Conservation (phyloP, 2,329 filamentous ascomycete species). For the Bertia moriformis region DNA sequence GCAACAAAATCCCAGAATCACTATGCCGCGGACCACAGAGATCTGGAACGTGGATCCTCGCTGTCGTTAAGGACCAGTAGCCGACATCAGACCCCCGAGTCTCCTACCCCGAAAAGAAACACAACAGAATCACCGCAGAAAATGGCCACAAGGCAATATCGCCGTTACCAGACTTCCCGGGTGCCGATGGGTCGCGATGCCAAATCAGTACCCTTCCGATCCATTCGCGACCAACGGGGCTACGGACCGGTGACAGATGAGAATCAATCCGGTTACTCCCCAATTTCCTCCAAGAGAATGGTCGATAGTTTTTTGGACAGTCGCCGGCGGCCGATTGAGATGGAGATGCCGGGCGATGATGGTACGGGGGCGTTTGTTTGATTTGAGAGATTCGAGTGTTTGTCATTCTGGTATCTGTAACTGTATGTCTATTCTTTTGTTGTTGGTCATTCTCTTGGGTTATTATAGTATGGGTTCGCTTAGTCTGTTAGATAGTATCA, state of each 20-base stretch:
- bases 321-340: conserved; percentile 11
- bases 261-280: no score
- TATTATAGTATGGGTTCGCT: no score
- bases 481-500: no score
- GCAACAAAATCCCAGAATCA: conserved; percentile 6
- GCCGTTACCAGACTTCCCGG: background rate
- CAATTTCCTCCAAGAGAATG: conserved; percentile 18
- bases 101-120: conserved; percentile 13
- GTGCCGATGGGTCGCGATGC: no score
- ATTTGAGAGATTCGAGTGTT: background rate
- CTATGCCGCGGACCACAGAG: conserved; percentile 1
- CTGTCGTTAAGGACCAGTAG: conserved; percentile 10
- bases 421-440: no score
- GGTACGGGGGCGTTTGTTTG: background rate
- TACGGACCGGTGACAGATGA: no score
- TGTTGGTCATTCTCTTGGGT: no score
- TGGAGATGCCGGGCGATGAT: background rate
- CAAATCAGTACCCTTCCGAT: conserved; percentile 10
- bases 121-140: conserved; percentile 6
- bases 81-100: conserved; percentile 9
- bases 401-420: no score
- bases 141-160: background rate
- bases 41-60: conserved; percentile 6
- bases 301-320: conserved; percentile 19
- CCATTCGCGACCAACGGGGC: conserved; percentile 16